Base-by-base conservation (phyloP, 768 basidiomycete genomes). In the Tulasnella sp. region DNA sequence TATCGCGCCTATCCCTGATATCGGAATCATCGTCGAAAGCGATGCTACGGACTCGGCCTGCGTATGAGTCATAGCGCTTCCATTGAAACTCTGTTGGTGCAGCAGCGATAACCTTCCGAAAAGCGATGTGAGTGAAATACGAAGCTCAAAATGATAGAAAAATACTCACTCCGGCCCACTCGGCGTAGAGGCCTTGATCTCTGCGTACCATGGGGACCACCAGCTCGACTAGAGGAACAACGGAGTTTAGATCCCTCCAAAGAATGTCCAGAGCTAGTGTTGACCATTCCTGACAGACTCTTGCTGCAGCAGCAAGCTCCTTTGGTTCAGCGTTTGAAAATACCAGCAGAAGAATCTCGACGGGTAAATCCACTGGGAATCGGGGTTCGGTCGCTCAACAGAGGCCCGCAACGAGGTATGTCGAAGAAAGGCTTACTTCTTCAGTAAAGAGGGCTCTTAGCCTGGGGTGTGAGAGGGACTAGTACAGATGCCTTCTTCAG, bases 61-160 rank as follows among this genome's bases (percentile, higher is more conserved):
- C 18, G n/a, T 72, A 72, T n/a, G 72, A 20, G 72, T 41, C 72
- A 8, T 72, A 34, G 72, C 72, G 72, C 9, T 72, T 72, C 72
- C 41, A 72, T 41, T 16, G n/a, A 8, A 2, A 72, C 34, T 12
- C 72, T 22, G 72, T 72, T 72, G 16, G 41, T 34, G 1, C 5
- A 22, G 18, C 34, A 1, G 1, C 31, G 31, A 41, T 11, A 20
- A 3, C 6, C 41, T 41, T 3, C 24, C 72, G n/a, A 18, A 3
- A 22, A 34, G 41, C 2, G 37, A 37, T 37, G 37, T 37, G 37
- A 37, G 37, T 2, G 2, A 6, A 37, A 6, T 37, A 37, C 2
- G 37, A 37, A 37, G 37, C 6, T 6, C n/a, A n/a, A 37, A 37
- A 2, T 6, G 37, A 37, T 2, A 37, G 6, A 2, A 37, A 37